Evolutionary conservation across 306 rosid genomes (phyloP).

Genomic region (Casuarina glauca): DNA sequence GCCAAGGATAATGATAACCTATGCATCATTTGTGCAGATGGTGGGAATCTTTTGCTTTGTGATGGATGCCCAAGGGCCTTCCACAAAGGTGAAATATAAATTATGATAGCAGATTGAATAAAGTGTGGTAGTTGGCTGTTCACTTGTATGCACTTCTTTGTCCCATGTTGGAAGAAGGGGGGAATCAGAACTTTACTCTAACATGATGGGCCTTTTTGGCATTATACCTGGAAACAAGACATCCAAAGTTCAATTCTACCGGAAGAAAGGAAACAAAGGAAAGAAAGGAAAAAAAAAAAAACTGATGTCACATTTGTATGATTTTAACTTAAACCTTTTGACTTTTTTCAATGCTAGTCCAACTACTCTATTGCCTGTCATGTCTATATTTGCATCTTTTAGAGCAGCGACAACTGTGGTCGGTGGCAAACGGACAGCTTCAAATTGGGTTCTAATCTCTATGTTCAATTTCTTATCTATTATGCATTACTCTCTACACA

Average conservation of each 20-base stretch:
- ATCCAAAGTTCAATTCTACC: background rate
- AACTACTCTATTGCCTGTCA: too few species aligned
- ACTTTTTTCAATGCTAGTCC: background rate
- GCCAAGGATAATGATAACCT: conserved; percentile 86
- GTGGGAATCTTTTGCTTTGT: conserved; percentile 91
- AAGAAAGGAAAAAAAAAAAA: background rate
- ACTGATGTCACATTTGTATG: too few species aligned
- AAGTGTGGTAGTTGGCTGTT: conserved; percentile 1
- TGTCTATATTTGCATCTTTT: too few species aligned
- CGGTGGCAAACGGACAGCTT: background rate
- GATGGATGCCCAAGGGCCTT: conserved; percentile 99
- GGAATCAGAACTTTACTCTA: background rate
- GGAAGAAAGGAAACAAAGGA: too few species aligned
- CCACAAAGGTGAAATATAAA: conserved; percentile 76
- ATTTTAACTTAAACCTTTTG: background rate
- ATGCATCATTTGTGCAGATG: conserved; percentile 93
- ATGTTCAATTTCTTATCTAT: background rate
- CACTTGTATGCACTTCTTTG: conserved; percentile 7
- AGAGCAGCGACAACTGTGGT: background rate
- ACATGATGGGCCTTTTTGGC: background rate
- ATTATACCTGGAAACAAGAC: background rate
- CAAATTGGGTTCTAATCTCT: background rate
- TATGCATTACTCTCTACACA: background rate
- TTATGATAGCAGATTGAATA: conserved; percentile 2
- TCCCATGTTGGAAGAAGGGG: background rate